phyloP scores from a whole-genome alignment of 78 protist species.

The Paratrimastix pyriformis region DNA sequence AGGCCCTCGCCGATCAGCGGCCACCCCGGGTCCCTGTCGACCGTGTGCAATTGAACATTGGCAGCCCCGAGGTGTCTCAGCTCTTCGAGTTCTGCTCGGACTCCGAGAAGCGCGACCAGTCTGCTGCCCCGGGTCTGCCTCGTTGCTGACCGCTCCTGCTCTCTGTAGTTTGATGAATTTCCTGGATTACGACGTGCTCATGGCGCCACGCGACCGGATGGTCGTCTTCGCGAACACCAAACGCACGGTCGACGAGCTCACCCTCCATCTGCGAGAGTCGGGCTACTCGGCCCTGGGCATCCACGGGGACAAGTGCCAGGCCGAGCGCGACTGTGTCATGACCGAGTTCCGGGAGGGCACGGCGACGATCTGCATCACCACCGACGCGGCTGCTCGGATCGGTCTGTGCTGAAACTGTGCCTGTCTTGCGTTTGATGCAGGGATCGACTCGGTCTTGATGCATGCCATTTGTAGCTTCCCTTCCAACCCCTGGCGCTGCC shows the following conservation, averaged over 20 bases:
- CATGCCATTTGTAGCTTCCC: background rate
- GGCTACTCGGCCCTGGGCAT: conserved; percentile 51
- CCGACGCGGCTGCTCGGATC: conserved; percentile 80
- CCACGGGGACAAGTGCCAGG: conserved; percentile 89
- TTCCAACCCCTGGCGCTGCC: background rate
- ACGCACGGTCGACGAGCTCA: conserved; percentile 43
- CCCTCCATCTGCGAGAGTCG: conserved; percentile 18
- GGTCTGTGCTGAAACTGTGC: conserved; percentile 28
- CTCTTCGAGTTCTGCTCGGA: conserved; percentile 8
- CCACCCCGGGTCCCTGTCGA: no score
- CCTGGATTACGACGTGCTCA: conserved; percentile 21
- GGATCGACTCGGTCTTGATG: no score
- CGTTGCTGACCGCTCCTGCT: no score
- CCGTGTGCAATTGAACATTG: conserved; percentile 56
- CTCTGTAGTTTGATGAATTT: conserved; percentile 14
- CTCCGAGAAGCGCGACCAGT: background rate
- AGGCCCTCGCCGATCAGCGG: no score
- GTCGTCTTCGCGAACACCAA: conserved; percentile 74
- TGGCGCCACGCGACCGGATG: conserved; percentile 35
- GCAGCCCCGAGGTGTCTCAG: conserved; percentile 73
- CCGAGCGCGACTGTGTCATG: conserved; percentile 59
- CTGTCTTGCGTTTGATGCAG: no score
- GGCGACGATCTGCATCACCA: conserved; percentile 54
- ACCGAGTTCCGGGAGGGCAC: conserved; percentile 36
- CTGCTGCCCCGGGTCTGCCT: no score